A percentile compares a stretch with the other conserved stretches of the same genome.
Evolutionary conservation across 1,284 basidiomycete genomes (phyloP).

Genomic region (Cutaneotrichosporon cavernicola): DNA sequence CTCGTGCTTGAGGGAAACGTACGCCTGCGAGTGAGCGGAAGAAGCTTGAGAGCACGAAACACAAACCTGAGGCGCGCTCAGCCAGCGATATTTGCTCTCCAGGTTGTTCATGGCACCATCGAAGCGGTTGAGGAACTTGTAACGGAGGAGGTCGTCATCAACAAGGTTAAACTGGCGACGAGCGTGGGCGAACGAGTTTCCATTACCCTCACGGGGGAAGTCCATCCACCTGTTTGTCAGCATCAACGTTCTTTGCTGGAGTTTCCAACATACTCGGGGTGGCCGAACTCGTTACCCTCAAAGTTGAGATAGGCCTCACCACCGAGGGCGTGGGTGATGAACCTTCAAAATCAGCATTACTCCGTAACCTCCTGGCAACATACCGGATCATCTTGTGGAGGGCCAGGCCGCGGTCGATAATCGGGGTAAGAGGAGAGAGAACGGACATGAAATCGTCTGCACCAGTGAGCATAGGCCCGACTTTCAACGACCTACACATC

Average conservation of each 20-base stretch:
- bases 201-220: slow-evolving; percentile 93
- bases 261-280: slow-evolving; percentile 70
- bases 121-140: slow-evolving; percentile 89
- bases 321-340: slow-evolving; percentile 86
- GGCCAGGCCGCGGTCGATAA: slow-evolving; percentile 84
- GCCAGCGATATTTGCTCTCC: slow-evolving; percentile 79
- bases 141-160: slow-evolving; percentile 80
- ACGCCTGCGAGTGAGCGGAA: slow-evolving; percentile 60
- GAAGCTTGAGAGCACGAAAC: slow-evolving; percentile 19
- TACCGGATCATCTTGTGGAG: slow-evolving; percentile 98
- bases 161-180: slow-evolving; percentile 93
- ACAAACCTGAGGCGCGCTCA: slow-evolving; percentile 72
- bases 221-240: slow-evolving; percentile 77
- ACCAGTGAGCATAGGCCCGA: slow-evolving; percentile 1
- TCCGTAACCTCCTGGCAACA: slow-evolving; percentile 41
- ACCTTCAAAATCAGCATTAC: slow-evolving; percentile 59
- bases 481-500: slow-evolving; percentile 70
- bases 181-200: slow-evolving; percentile 92
- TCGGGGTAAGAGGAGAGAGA: slow-evolving; percentile 75
- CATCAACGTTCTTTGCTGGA: not conserved
- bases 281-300: slow-evolving; percentile 97
- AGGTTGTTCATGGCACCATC: slow-evolving; percentile 89
- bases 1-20: slow-evolving; percentile 90
- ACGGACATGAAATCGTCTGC: slow-evolving; percentile 94
- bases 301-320: slow-evolving; percentile 98